Evolutionary conservation across 192 early-diverging fungal species (phyloP), one percentile per base, ranked within the genome.

Genomic region (Haplosporangium gracile): DNA sequence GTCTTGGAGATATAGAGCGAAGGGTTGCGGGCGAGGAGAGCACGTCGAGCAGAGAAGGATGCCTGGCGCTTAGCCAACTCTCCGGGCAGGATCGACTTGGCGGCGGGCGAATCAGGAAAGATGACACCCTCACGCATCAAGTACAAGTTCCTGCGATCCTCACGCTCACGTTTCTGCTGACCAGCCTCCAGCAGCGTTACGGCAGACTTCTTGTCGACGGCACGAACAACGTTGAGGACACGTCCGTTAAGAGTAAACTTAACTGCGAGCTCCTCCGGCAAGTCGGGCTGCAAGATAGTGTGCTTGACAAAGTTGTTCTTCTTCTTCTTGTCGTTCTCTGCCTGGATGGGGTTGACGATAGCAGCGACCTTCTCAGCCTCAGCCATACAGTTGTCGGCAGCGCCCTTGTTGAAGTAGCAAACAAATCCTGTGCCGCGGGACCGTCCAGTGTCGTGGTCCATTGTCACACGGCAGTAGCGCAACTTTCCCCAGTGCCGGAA

Each of bases 401-500:
- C 94, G 38, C 89, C 90, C 43, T 91, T 83, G 38, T 93, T 89
- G 80, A 87, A 89, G 90, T 96, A 98, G 89, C 96, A 96, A 40
- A 98, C 96, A 88, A 99, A 99, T 18, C 94, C 98, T n/a, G 97
- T 97, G 32, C 98, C 98, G 10, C 96, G 93, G 26, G 96, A 95
- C n/a, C 93, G 91, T 29, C 96, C 95, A 45, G 97, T 97, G 36
- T 91, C 90, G 15, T 90, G 88, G 80, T 98, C 97, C 82, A 93
- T 93, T n/a, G 96, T 97, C 68, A 98, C 93, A 36, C 93, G 89
- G 77, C 92, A 94, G 89, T 99, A 98, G 34, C 94, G 92, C 38
- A 99, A 81, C 71, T 89, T 75, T 6, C 96, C 96, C 91, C 94
- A 97, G 29, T 87, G 83, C 32, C 80, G 79, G 82, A 97, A 96